Conservation (phyloP, 2,329 filamentous ascomycete genomes). For the Xylaria sp. region DNA sequence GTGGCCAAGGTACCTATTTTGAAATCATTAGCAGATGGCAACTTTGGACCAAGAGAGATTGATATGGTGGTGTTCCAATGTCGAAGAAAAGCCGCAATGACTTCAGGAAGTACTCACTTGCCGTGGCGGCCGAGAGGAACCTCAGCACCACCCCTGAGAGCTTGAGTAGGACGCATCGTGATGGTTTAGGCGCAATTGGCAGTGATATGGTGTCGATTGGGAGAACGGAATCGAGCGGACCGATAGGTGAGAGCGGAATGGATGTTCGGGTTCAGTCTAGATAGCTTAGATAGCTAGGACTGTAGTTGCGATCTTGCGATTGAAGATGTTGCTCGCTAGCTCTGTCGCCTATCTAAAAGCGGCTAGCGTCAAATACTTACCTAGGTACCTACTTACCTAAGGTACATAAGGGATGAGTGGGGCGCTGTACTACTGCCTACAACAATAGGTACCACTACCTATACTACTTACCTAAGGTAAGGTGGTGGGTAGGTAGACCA, state of each 20-base stretch:
- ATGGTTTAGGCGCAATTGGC: conserved; percentile 44
- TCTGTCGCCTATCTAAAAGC: conserved; percentile 28
- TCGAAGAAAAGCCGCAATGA: conserved; percentile 50
- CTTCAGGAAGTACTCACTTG: conserved; percentile 54
- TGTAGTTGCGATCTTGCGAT: conserved; percentile 49
- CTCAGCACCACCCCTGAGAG: conserved; percentile 55
- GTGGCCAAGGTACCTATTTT: conserved; percentile 74
- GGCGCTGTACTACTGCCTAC: too few species aligned
- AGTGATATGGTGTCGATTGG: conserved; percentile 48
- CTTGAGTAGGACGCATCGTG: conserved; percentile 62
- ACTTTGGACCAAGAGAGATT: neutral
- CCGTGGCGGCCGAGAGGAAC: conserved; percentile 57
- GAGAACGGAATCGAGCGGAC: conserved; percentile 33
- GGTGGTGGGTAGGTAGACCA: too few species aligned
- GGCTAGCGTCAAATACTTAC: conserved; percentile 32
- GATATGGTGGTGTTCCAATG: conserved; percentile 8
- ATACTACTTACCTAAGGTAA: too few species aligned
- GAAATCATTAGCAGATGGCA: conserved; percentile 39
- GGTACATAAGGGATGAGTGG: too few species aligned
- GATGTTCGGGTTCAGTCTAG: conserved; percentile 12
- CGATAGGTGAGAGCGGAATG: conserved; percentile 23
- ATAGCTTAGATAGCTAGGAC: neutral
- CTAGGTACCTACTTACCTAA: neutral
- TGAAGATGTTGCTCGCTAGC: conserved; percentile 40
- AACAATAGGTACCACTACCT: too few species aligned